Base-by-base conservation (phyloP, 768 basidiomycete genomes). In the Podaxis mareebaensis region DNA sequence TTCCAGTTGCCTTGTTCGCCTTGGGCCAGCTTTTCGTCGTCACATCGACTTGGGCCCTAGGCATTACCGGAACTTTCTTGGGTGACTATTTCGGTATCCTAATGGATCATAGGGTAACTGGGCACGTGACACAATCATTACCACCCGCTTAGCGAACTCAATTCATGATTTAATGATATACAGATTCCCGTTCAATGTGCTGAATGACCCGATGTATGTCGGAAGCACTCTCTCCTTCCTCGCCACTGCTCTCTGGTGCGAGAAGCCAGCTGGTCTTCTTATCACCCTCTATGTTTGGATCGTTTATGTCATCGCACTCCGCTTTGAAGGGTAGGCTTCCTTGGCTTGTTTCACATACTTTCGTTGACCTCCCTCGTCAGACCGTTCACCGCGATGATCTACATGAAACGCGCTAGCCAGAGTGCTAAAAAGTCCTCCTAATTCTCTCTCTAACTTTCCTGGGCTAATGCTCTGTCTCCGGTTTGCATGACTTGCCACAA, bases 151-250 rank as follows among this genome's bases (percentile, higher is more conserved):
- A 20, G 49, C 30, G 36, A 36, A 15, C 13, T n/a, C 13, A 12
- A 39, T 24, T 51, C 28, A 57, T 22, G 26, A 28, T 13, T 11
- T 24, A 5, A 51, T 40, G n/a, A 13, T 6, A 13, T 54, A 4
- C 63, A 85, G 83, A 22, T 99, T 99, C 81, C 96, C 96, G 0
- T 99, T 98, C 83, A 96, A 96, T 72, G 83, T 97, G 53, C 81
- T 96, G 46, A 81, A 85, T 20, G 90, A 97, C 74, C 96, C 96
- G 0, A 99, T 99, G 96, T 99, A 99, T 72, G 91, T 95, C 52
- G 96, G 96, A 7, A 94, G 91, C 71, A 95, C 95, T 4, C 78
- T 99, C 79, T 92, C 89, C 73, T 98, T 98, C 77, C 76, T 85
- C 40, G 96, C 88, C 22, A 88, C 86, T 1, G 91, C 96, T 0